Conservation (phyloP, 352 stramenopile genomes). For the Phytophthora rubi region DNA sequence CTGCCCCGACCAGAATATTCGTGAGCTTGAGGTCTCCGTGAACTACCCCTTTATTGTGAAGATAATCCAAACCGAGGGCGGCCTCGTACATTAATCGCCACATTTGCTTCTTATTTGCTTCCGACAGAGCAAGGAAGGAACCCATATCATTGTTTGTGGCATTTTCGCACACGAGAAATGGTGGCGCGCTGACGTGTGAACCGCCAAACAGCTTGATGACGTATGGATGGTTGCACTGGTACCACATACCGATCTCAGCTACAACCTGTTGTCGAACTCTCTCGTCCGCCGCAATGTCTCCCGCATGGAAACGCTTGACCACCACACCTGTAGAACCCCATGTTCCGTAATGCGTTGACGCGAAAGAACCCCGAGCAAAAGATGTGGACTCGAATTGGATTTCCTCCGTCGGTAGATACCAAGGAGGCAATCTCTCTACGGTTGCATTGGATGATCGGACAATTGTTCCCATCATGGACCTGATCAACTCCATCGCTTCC, state of each 20-base stretch:
- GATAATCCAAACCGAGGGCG: constrained; percentile 28
- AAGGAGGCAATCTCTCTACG: neutral
- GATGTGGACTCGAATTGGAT: constrained; percentile 6
- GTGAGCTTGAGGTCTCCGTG: neutral
- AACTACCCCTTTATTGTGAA: neutral
- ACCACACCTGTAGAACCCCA: constrained; percentile 33
- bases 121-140: constrained; percentile 13
- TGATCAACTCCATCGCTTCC: constrained; percentile 7
- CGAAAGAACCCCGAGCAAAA: constrained; percentile 27
- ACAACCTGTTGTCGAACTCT: constrained; percentile 11
- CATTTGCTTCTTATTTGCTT: constrained; percentile 18
- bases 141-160: constrained; percentile 23
- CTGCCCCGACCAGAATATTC: neutral
- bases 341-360: constrained; percentile 17
- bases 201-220: constrained; percentile 38
- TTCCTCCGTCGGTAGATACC: constrained; percentile 22
- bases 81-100: constrained; percentile 37
- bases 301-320: constrained; percentile 33
- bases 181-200: constrained; percentile 31
- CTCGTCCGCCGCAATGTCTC: neutral
- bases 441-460: neutral
- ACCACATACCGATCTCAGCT: constrained; percentile 31
- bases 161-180: constrained; percentile 38
- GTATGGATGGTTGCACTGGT: constrained; percentile 17
- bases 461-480: neutral